phyloP scores from a whole-genome alignment of 1,284 basidiomycete species.

The Blastosporella zonata region DNA sequence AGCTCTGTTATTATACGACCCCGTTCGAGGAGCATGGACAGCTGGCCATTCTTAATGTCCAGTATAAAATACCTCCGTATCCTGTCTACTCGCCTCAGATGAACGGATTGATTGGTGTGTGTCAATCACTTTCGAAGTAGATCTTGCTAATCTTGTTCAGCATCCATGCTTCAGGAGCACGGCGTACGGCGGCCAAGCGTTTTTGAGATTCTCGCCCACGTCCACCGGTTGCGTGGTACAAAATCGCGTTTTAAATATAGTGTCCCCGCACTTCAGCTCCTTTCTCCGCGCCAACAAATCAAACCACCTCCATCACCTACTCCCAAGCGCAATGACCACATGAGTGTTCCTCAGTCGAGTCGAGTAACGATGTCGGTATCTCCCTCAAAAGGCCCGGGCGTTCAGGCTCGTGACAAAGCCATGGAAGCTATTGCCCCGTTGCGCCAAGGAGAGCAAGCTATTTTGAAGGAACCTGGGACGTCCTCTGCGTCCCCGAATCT shows the following conservation, averaged over 20 bases:
- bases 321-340: conserved; percentile 34
- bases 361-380: conserved; percentile 22
- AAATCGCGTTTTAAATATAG: conserved; percentile 75
- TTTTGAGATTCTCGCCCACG: conserved; percentile 75
- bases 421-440: conserved; percentile 75
- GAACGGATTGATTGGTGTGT: conserved; percentile 84
- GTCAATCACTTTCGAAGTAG: neutral
- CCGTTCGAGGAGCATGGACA: conserved; percentile 98
- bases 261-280: conserved; percentile 47
- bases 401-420: conserved; percentile 69
- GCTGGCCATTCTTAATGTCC: conserved; percentile 93
- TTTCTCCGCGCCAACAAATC: conserved; percentile 38
- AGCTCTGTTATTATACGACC: conserved; percentile 98
- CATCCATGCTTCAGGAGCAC: conserved; percentile 86
- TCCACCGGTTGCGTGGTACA: conserved; percentile 82
- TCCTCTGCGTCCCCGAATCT: conserved; percentile 16
- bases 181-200: conserved; percentile 78
- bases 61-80: conserved; percentile 91
- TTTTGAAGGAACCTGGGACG: conserved; percentile 28
- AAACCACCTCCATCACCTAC: conserved; percentile 24
- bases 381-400: conserved; percentile 42
- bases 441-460: conserved; percentile 62
- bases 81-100: conserved; percentile 89
- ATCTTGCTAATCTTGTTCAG: conserved; percentile 35
- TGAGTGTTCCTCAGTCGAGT: conserved; percentile 15